These are phyloP conservation scores for Gaeumannomyces tritici DNA, from an alignment of 2,329 filamentous ascomycete genomes.

Conservation along the genomic window DNA sequence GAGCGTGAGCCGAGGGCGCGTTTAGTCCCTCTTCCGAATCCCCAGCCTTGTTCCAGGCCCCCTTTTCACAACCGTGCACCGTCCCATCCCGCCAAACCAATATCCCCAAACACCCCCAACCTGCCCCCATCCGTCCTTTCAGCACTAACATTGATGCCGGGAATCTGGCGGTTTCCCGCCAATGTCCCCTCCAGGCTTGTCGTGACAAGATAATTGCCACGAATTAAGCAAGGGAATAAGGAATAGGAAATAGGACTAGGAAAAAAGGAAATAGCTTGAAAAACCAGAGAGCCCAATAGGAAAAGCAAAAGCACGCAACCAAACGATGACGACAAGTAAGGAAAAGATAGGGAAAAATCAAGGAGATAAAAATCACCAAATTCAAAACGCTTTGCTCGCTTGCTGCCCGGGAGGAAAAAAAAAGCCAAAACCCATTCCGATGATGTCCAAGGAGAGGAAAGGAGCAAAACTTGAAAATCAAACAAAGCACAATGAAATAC, in stretches of 20 bases:
- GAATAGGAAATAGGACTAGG: not conserved
- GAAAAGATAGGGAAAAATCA: constrained; percentile 16
- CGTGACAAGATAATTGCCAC: not conserved
- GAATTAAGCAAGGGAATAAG: not conserved
- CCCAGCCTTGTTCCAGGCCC: no score
- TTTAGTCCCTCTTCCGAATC: no score
- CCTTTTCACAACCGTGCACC: no score
- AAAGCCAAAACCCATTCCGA: constrained; percentile 11
- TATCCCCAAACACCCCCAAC: no score
- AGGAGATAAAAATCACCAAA: constrained; percentile 23
- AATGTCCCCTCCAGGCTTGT: not conserved
- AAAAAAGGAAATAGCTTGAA: not conserved
- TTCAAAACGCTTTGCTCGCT: constrained; percentile 11
- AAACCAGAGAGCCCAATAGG: constrained; percentile 1
- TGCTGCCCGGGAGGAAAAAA: no score
- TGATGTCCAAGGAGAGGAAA: constrained; percentile 18
- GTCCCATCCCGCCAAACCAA: no score
- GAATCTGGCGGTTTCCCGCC: not conserved
- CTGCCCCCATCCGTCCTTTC: no score
- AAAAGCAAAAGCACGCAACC: constrained; percentile 8
- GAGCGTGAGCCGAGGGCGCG: not conserved
- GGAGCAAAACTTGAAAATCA: no score
- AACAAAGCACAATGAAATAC: not conserved
- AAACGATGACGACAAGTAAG: constrained; percentile 4
- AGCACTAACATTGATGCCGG: not conserved